Evolutionary conservation across 2,329 filamentous ascomycete species (phyloP), one percentile per base, ranked within the genome.

Genomic region (Colletotrichum limetticola): DNA sequence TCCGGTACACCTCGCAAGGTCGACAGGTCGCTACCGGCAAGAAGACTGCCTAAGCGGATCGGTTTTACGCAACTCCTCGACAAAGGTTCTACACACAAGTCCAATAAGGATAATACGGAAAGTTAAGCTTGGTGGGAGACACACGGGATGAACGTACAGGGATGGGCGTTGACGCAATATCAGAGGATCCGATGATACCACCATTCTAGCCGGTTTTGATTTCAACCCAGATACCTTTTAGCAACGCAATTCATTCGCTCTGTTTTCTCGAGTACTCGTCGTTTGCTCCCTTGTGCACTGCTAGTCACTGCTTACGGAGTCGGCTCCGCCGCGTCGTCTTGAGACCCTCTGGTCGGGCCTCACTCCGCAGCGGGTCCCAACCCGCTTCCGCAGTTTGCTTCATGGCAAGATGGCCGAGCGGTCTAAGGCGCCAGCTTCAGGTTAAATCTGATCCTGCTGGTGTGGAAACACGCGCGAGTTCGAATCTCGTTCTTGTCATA

Each of bases 1-100:
- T 82, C 14, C 80, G 79, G 9, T 83, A 80, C 62, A 81, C 81
- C 22, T 75, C 79, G 1, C 79, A 80, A 65, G 79, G 80, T 35
- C 76, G 76, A 19, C 76, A 65, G 52, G 66, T 80, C 22, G 79
- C 75, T 5, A 74, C 76, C 3, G 73, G 66, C 37, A 81, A 81
- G 75, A 83, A 83, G 77, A 79, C 78, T 7, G 62, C 60, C 11
- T 74, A 42, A 60, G 35, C 7, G 5, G 19, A 0, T 16, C n/a
- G 14, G 35, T 2, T 16, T 5, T 2, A 37, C 12, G 1, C 1
- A 19, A 5, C 11, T 1, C 1, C 16, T 16, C 5, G 9, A 1
- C 35, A 9, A 12, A 24, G 2, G 24, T 49, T 8, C 1, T 3
- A 5, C 35, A 3, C 9, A 24, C 7, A 14, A 16, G 2, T 6